Evolutionary conservation across 2,329 filamentous ascomycete genomes (phyloP).

Genomic region (Penicillium sp.): DNA sequence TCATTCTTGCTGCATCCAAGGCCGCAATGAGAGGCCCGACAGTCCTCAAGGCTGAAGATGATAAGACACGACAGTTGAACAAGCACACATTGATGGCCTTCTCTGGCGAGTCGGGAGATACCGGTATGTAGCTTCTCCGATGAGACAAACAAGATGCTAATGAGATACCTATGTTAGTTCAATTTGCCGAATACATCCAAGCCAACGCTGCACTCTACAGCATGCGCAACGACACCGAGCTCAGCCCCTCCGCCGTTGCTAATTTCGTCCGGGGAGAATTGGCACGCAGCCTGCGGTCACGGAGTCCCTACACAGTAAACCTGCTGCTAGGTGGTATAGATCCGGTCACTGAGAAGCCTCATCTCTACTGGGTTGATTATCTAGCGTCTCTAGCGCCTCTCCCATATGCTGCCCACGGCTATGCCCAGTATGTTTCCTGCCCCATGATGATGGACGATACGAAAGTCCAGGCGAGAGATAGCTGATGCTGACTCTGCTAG

Average conservation of each 20-base stretch:
- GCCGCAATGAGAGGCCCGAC: slow-evolving; percentile 97
- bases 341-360: slow-evolving; percentile 84
- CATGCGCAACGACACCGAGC: slow-evolving; percentile 94
- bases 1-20: slow-evolving; percentile 95
- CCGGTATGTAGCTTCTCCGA: slow-evolving; percentile 57
- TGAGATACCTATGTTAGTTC: slow-evolving; percentile 58
- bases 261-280: slow-evolving; percentile 94
- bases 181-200: slow-evolving; percentile 99
- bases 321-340: slow-evolving; percentile 92
- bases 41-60: slow-evolving; percentile 89
- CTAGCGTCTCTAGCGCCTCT: slow-evolving; percentile 83
- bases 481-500: slow-evolving; percentile 43
- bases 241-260: slow-evolving; percentile 83
- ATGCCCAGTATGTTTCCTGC: slow-evolving; percentile 73
- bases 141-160: slow-evolving; percentile 14
- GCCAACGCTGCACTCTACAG: slow-evolving; percentile 97
- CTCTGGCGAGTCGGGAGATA: slow-evolving; percentile 94
- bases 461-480: background rate
- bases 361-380: slow-evolving; percentile 96
- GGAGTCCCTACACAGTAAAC: slow-evolving; percentile 96
- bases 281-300: slow-evolving; percentile 82
- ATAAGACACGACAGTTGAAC: slow-evolving; percentile 93
- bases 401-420: slow-evolving; percentile 95
- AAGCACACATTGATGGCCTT: slow-evolving; percentile 93
- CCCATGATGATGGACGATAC: background rate